Conservation (phyloP, 352 stramenopile species). For the Thalassiosira oceanica region DNA sequence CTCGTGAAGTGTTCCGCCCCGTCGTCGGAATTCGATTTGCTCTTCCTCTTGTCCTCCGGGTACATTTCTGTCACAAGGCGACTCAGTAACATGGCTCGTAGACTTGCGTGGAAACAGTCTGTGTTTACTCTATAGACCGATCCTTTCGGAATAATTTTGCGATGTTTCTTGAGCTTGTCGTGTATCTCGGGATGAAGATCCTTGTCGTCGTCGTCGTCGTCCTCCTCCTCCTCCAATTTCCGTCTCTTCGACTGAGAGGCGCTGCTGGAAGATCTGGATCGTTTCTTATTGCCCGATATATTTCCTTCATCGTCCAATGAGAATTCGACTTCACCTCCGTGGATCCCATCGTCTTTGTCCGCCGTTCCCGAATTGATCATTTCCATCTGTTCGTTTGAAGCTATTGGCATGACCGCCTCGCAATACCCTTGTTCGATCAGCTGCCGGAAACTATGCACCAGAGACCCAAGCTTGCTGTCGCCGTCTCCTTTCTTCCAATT, state of each 20-base stretch:
- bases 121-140: conserved; percentile 66
- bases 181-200: conserved; percentile 24
- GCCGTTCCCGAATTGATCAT: too few relatives aligned
- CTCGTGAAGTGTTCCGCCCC: conserved; percentile 29
- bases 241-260: conserved; percentile 11
- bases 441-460: conserved; percentile 48
- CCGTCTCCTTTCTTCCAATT: conserved; percentile 34
- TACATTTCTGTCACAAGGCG: conserved; percentile 65
- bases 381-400: conserved; percentile 19
- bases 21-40: background rate
- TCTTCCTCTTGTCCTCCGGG: conserved; percentile 4
- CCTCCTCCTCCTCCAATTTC: conserved; percentile 27
- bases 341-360: conserved; percentile 13
- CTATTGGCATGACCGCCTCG: conserved; percentile 45
- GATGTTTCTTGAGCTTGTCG: conserved; percentile 17
- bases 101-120: conserved; percentile 64
- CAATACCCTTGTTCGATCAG: conserved; percentile 56
- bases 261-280: conserved; percentile 13
- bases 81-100: conserved; percentile 54
- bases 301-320: conserved; percentile 35
- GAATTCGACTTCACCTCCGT: conserved; percentile 44
- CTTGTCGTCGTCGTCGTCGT: conserved; percentile 8
- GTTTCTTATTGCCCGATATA: conserved; percentile 13
- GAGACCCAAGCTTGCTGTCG: conserved; percentile 25
- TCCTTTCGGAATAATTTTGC: conserved; percentile 42